Percentiles rank a stretch among this genome's conserved stretches.
Evolutionary conservation across 1,139 yeast species (phyloP).

Genomic region (Suhomyces choctaworum): DNA sequence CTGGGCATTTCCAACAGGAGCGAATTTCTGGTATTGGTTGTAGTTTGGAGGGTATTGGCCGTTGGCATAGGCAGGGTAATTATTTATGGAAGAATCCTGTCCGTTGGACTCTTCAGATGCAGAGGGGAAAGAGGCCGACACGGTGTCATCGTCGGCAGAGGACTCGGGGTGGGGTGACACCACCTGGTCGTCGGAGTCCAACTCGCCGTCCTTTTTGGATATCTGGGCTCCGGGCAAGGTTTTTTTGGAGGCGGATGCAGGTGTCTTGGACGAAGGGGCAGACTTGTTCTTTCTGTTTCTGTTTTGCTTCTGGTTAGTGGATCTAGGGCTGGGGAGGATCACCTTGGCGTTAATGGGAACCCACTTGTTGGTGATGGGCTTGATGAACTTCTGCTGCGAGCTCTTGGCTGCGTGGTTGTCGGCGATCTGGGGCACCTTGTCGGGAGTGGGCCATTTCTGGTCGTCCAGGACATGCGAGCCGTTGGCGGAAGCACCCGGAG

Average conservation of each 20-base stretch:
- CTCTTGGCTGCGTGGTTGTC: slow-evolving; percentile 31
- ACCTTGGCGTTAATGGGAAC: slow-evolving; percentile 82
- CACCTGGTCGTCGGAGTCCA: slow-evolving; percentile 5
- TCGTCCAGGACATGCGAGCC: slow-evolving; percentile 37
- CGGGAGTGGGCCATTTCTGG: slow-evolving; percentile 63
- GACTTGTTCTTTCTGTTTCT: slow-evolving; percentile 39
- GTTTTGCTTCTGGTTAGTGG: slow-evolving; percentile 29
- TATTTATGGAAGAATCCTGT: slow-evolving; percentile 7
- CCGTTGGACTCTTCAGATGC: slow-evolving; percentile 13
- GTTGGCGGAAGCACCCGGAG: slow-evolving; percentile 25
- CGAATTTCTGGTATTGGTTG: slow-evolving; percentile 17
- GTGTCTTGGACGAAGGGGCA: slow-evolving; percentile 14
- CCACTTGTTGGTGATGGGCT: slow-evolving; percentile 79
- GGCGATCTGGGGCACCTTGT: slow-evolving; percentile 29
- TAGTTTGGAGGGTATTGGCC: slow-evolving; percentile 12
- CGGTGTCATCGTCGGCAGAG: neutral
- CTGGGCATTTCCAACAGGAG: slow-evolving; percentile 3
- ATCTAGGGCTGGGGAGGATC: slow-evolving; percentile 44
- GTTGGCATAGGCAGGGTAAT: slow-evolving; percentile 4
- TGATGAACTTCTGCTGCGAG: slow-evolving; percentile 49
- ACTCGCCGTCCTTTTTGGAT: slow-evolving; percentile 12
- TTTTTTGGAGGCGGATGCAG: slow-evolving; percentile 13
- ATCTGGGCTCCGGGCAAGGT: slow-evolving; percentile 4
- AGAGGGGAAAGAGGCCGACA: slow-evolving; percentile 3
- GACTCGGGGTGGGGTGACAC: slow-evolving; percentile 1